Evolutionary conservation across 495 filamentous ascomycete species (phyloP).

Genomic region (Lasiosphaeris hirsuta): DNA sequence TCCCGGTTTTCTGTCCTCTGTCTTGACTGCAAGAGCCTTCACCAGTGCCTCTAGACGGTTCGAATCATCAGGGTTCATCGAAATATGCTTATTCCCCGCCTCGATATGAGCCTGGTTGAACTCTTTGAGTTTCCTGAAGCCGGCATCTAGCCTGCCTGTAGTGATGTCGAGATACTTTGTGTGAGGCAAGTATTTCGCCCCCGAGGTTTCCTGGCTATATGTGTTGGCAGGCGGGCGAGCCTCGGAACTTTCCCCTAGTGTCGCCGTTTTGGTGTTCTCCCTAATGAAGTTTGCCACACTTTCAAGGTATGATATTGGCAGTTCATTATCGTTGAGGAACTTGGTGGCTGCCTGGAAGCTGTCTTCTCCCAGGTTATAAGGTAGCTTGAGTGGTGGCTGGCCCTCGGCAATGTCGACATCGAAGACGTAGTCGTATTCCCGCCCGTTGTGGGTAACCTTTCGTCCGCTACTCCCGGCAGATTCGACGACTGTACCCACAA

Average conservation of each 20-base stretch:
- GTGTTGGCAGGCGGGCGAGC: slow-evolving; percentile 55
- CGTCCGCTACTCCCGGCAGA: slow-evolving; percentile 75
- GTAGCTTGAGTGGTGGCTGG: slow-evolving; percentile 87
- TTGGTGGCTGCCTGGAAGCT: slow-evolving; percentile 89
- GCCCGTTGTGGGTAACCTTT: slow-evolving; percentile 69
- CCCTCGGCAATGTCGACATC: slow-evolving; percentile 98
- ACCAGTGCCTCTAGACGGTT: slow-evolving; percentile 27
- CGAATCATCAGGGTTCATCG: slow-evolving; percentile 69
- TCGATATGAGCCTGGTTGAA: slow-evolving; percentile 32
- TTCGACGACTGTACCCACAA: slow-evolving; percentile 90
- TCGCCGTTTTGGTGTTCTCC: slow-evolving; percentile 81
- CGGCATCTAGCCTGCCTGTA: slow-evolving; percentile 39
- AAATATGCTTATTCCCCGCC: slow-evolving; percentile 66
- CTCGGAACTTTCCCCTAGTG: slow-evolving; percentile 55
- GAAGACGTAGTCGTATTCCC: slow-evolving; percentile 97
- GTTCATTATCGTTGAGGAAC: slow-evolving; percentile 87
- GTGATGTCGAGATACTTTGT: slow-evolving; percentile 74
- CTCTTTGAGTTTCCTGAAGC: slow-evolving; percentile 22
- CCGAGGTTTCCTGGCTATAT: slow-evolving; percentile 59
- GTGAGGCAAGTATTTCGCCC: slow-evolving; percentile 69
- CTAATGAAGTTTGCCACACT: slow-evolving; percentile 93
- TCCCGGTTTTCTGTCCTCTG: slow-evolving; percentile 37
- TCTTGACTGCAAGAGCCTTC: not conserved
- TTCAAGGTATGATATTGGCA: slow-evolving; percentile 86
- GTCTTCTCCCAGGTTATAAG: slow-evolving; percentile 89